Percentiles rank a stretch among this genome's conserved stretches.
phyloP scores from a whole-genome alignment of 2,329 filamentous ascomycete species.

The Hortaea werneckii region DNA sequence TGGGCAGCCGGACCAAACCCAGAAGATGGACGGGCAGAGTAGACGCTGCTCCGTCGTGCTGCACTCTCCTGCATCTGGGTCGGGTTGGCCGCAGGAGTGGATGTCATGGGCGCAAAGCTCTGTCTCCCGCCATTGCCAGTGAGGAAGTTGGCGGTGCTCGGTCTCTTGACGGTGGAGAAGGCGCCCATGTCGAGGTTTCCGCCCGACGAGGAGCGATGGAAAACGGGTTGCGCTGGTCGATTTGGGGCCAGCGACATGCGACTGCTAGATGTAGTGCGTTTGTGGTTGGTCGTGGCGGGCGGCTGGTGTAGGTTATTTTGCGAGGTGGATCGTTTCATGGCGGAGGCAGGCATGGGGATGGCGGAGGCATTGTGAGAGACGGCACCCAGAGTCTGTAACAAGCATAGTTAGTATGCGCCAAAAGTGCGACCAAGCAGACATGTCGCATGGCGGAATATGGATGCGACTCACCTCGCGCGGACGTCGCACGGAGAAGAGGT shows the following conservation, averaged over 20 bases:
- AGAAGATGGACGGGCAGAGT: constrained; percentile 49
- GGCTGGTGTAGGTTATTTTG: constrained; percentile 52
- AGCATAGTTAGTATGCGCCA: constrained; percentile 8
- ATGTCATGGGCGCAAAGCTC: constrained; percentile 54
- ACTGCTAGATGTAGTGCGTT: constrained; percentile 70
- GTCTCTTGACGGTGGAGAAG: constrained; percentile 72
- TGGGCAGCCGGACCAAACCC: constrained; percentile 50
- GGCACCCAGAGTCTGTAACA: constrained; percentile 65
- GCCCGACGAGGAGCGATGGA: constrained; percentile 75
- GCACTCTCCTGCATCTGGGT: constrained; percentile 45
- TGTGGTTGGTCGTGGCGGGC: constrained; percentile 60
- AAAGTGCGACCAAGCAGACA: background rate
- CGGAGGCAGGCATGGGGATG: constrained; percentile 83
- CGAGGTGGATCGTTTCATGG: constrained; percentile 86
- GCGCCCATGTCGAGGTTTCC: constrained; percentile 69
- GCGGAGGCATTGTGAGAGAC: constrained; percentile 67
- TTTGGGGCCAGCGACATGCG: constrained; percentile 76
- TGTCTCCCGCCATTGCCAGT: constrained; percentile 52
- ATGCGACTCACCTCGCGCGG: constrained; percentile 65
- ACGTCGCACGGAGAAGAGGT: constrained; percentile 83
- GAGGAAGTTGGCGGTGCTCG: constrained; percentile 63
- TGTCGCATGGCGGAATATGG: background rate
- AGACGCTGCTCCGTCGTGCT: constrained; percentile 64
- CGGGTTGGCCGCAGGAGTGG: constrained; percentile 34
- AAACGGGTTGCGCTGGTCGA: constrained; percentile 76